phyloP scores from a whole-genome alignment of 2,329 filamentous ascomycete genomes.

The Nemania sp. region DNA sequence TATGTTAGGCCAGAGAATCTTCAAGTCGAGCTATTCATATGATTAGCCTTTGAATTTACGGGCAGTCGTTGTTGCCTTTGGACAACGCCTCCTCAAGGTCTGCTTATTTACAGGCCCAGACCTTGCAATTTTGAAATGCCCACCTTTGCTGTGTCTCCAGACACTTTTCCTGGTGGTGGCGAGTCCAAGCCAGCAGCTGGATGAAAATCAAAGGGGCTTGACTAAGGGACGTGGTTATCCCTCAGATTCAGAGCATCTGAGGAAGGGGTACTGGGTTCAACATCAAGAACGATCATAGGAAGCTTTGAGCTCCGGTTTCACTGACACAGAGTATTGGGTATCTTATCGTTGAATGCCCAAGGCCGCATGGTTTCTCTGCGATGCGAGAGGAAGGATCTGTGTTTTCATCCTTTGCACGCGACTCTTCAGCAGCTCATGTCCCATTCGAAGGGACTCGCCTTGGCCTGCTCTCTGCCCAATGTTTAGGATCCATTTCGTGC shows the following conservation, averaged over 20 bases:
- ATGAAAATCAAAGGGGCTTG: neutral
- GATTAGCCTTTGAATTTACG: neutral
- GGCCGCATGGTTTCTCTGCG: slow-evolving; percentile 10
- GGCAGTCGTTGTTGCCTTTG: neutral
- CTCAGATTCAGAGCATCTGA: neutral
- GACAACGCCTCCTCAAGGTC: slow-evolving; percentile 3
- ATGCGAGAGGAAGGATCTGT: slow-evolving; percentile 1
- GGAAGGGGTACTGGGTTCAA: neutral
- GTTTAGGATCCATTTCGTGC: slow-evolving; percentile 47
- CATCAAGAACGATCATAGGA: slow-evolving; percentile 5
- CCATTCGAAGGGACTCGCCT: slow-evolving; percentile 49
- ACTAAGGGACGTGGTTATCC: neutral
- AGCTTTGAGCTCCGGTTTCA: slow-evolving; percentile 13
- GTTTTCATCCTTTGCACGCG: slow-evolving; percentile 44
- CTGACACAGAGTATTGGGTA: neutral
- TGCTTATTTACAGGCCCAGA: slow-evolving; percentile 19
- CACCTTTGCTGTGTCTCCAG: neutral
- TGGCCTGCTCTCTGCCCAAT: slow-evolving; percentile 46
- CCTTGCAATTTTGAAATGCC: slow-evolving; percentile 7
- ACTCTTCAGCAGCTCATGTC: slow-evolving; percentile 47
- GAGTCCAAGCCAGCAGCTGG: neutral
- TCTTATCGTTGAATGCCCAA: neutral
- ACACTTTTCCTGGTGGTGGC: neutral
- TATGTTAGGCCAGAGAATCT: neutral
- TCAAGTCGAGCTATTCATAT: neutral